A percentile compares a stretch with the other conserved stretches of the same genome.
phyloP scores from a whole-genome alignment of 257 asterid genomes.

The Fraxinus pennsylvanica region DNA sequence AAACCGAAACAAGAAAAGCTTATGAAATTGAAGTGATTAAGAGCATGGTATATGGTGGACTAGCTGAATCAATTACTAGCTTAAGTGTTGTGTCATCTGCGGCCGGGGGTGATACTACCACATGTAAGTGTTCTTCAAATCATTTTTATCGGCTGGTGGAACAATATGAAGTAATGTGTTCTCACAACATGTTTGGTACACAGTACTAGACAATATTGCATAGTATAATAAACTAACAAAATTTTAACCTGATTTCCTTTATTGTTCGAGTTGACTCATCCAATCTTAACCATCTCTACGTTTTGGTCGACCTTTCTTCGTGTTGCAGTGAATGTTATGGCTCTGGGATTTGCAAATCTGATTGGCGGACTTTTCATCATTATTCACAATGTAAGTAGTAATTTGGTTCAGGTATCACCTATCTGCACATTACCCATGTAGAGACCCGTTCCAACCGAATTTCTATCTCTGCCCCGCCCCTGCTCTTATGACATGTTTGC shows the following conservation, averaged over 20 bases:
- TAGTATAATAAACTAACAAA: too few species aligned
- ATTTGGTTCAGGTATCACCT: neutral
- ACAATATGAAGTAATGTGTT: neutral
- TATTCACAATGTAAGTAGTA: constrained; percentile 68
- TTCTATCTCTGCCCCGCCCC: neutral
- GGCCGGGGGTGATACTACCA: constrained; percentile 68
- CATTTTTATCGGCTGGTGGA: neutral
- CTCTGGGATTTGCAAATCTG: constrained; percentile 67
- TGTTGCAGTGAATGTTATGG: constrained; percentile 1
- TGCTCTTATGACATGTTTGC: neutral
- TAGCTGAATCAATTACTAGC: constrained; percentile 71
- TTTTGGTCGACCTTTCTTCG: neutral
- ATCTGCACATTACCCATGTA: neutral
- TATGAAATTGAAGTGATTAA: constrained; percentile 62
- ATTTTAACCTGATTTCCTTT: too few species aligned
- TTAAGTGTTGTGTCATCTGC: constrained; percentile 78
- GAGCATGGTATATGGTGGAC: constrained; percentile 79
- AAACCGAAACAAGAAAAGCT: constrained; percentile 40
- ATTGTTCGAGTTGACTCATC: too few species aligned
- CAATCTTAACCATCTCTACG: constrained; percentile 16
- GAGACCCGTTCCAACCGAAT: neutral
- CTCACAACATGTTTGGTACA: neutral
- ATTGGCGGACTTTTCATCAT: constrained; percentile 20
- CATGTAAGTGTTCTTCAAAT: constrained; percentile 55
- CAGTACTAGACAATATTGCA: too few species aligned